Evolutionary conservation across 306 rosid genomes (phyloP), one percentile per base, ranked within the genome.

Genomic region (Clitoria ternatea): DNA sequence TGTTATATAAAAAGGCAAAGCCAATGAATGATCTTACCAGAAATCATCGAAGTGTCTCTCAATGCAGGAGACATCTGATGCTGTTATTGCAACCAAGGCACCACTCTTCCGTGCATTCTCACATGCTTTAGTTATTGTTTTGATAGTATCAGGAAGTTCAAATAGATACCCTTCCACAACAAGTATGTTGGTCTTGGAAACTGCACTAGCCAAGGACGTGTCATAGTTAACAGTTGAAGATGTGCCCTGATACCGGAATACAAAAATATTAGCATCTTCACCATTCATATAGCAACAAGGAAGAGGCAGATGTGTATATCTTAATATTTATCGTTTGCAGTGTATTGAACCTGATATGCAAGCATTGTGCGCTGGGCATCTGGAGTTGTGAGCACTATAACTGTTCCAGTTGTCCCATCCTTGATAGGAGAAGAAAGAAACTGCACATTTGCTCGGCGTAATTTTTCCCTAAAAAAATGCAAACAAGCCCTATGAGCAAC

Each of bases 301-400:
- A 79, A 42, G 64, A 12, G 22, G 29, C 52, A 73, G 1, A 9
- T 19, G 68, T 43, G 12, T 65, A 52, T 17, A 40, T 23, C 36
- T 14, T 32, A 57, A 39, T 52, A 72, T 53, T 55, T 26, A 20
- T 63, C 61, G 32, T 33, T 23, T 53, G 44, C 33, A 61, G 73
- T 24, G 35, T n/a, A 75, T 37, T 24, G 54, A 10, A 88, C 99
- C 98, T 94, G 97, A 84, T 90, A 94, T 22, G 99, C 85, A 59
- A 94, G 90, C 99, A 90, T 91, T 47, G 99, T 90, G 48, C 97
- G 97, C 19, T 94, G 98, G 39, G 98, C 98, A 85, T 94, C 97
- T 30, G 97, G 90, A 56, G 97, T 90, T 6, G 98, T 90, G 73
- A 94, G 98, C 79, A 94, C 98, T 70, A 94, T 91, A 40, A 94